phyloP scores from a whole-genome alignment of 768 basidiomycete species.

The Rhodotorula sphaerocarpa region DNA sequence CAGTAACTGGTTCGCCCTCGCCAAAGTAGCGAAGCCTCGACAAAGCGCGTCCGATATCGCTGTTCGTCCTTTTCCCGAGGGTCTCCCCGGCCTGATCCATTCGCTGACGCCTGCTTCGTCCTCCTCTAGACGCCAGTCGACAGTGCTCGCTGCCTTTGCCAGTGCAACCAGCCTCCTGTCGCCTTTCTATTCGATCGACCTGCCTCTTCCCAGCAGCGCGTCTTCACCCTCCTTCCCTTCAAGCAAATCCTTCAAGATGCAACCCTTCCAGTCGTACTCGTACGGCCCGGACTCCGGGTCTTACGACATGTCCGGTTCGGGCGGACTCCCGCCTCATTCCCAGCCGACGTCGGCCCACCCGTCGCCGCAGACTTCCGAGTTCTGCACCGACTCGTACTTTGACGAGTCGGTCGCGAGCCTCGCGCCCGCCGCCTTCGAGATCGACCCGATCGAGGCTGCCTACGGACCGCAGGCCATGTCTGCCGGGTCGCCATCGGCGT shows the following conservation, averaged over 20 bases:
- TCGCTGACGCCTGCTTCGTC: neutral
- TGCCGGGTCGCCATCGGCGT: neutral
- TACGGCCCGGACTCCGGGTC: neutral
- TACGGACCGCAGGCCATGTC: constrained; percentile 1
- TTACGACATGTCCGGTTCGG: neutral
- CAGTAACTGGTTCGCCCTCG: neutral
- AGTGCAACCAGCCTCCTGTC: neutral
- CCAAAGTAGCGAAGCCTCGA: neutral
- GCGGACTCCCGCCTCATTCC: neutral
- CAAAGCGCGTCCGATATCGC: constrained; percentile 27
- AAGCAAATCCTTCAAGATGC: neutral
- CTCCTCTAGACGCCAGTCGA: neutral
- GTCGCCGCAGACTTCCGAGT: no score
- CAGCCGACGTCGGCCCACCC: neutral
- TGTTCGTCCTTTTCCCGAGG: constrained; percentile 5
- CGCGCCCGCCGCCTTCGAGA: neutral
- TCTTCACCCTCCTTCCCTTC: neutral
- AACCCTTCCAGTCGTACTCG: neutral
- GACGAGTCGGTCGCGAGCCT: neutral
- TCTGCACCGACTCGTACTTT: constrained; percentile 4
- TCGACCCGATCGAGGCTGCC: constrained; percentile 15
- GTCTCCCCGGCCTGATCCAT: neutral
- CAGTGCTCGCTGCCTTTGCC: neutral
- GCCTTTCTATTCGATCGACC: constrained; percentile 6
- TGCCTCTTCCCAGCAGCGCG: neutral